Conservation (phyloP, 345 rosid species). For the Camelina hispida region DNA sequence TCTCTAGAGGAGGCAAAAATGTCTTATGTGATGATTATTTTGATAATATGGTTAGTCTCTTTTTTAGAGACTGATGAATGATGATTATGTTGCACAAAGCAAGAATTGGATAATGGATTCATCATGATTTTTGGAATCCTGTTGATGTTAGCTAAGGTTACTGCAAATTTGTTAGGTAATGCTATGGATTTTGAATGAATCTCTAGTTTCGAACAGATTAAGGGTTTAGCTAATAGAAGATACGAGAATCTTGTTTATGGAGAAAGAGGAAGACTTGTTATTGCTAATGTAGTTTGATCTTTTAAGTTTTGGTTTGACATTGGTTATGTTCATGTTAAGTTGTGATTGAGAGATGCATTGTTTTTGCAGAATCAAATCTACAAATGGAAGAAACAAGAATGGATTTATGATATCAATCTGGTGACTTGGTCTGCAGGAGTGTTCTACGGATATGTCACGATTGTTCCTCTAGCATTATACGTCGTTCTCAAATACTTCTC, state of each 20-base stretch:
- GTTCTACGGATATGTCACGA: constrained; percentile 84
- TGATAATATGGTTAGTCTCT: no score
- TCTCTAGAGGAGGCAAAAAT: no score
- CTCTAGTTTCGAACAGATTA: neutral
- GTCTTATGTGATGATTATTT: no score
- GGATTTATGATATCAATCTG: constrained; percentile 92
- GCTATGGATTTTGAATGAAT: neutral
- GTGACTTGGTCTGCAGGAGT: constrained; percentile 99
- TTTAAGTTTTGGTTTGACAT: neutral
- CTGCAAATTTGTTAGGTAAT: neutral
- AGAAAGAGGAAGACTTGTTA: neutral
- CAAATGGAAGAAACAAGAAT: constrained; percentile 76
- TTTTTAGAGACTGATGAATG: no score
- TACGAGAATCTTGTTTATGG: neutral
- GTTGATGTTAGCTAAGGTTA: constrained; percentile 6
- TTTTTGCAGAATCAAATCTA: constrained; percentile 70
- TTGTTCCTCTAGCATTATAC: constrained; percentile 78
- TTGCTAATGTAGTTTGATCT: neutral
- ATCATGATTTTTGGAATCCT: no score
- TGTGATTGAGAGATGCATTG: constrained; percentile 32
- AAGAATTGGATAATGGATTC: no score
- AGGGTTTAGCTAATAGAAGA: constrained; percentile 25
- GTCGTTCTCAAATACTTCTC: constrained; percentile 95
- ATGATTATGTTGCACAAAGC: no score
- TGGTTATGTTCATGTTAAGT: constrained; percentile 6